Base-by-base conservation (phyloP, 208 protist genomes). In the Lotmaria passim region DNA sequence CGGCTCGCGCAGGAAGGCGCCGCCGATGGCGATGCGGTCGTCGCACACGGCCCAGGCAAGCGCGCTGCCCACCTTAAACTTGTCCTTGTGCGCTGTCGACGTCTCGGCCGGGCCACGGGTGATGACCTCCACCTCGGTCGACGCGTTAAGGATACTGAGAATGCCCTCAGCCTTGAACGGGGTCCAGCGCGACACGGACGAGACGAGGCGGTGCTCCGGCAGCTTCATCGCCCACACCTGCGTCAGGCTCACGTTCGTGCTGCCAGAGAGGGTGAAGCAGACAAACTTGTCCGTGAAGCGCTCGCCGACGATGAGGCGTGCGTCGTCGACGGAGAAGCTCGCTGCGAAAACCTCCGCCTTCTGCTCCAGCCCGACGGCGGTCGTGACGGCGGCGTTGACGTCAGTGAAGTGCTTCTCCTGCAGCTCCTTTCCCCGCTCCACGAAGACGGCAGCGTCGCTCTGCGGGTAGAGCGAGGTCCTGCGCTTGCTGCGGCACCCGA, bases 41-140 rank as follows among this genome's bases (percentile, higher is more conserved):
- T 80, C 69, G 4, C 48, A 41, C 33, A 79, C 73, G 3, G 83
- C 82, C 86, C 89, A 94, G 17, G 89, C 74, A 7, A 85, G 62
- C 11, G 83, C 89, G 51, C 78, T 89, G 38, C 89, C 89, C 17
- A 94, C 81, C 59, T 83, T 89, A 43, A 94, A 94, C 71, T 90
- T 89, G 19, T 83, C 59, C 73, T 85, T 93, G 48, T 75, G 58
- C 58, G 69, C 24, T 14, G 38, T 63, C 24, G 81, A 52, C 33
- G 66, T 72, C 17, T 73, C 64, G n/a, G 44, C 74, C 2, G 56
- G 31, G 17, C 63, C 52, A n/a, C 77, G 73, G 15, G 61, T 69
- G 64, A 93, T 75, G n/a, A 79, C 69, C 72, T 93, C 85, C 43
- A 93, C 74, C 58, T 86, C 88, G 52, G 78, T 82, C 46, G 81